Conservation (phyloP, 805 yeast species). For the Saccharomycopsis sp. region DNA sequence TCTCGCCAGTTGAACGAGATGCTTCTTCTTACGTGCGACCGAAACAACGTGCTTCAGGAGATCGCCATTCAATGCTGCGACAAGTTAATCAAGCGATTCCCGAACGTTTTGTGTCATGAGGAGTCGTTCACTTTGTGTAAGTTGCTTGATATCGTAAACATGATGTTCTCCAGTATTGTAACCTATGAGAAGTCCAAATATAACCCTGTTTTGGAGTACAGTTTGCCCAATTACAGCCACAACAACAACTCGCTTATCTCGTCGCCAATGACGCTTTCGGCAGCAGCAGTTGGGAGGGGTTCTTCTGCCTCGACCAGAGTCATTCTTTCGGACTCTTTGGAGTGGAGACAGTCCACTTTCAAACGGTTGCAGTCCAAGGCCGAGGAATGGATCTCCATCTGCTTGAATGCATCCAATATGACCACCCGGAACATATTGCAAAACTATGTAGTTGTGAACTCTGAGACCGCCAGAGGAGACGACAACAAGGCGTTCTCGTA, state of each 20-base stretch:
- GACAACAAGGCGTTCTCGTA: slow-evolving; percentile 15
- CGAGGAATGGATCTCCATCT: slow-evolving; percentile 56
- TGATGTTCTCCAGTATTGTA: slow-evolving; percentile 69
- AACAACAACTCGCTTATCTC: slow-evolving; percentile 34
- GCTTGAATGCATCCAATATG: slow-evolving; percentile 52
- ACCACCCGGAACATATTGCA: slow-evolving; percentile 78
- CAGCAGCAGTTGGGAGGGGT: slow-evolving; percentile 21
- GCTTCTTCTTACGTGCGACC: slow-evolving; percentile 68
- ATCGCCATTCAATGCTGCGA: slow-evolving; percentile 78
- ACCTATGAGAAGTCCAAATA: slow-evolving; percentile 83
- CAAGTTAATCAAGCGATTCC: slow-evolving; percentile 54
- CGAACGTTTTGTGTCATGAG: slow-evolving; percentile 73
- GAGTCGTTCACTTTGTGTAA: slow-evolving; percentile 55
- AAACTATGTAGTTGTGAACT: slow-evolving; percentile 53
- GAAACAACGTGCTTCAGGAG: slow-evolving; percentile 66
- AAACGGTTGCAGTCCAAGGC: slow-evolving; percentile 52
- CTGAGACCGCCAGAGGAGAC: slow-evolving; percentile 10
- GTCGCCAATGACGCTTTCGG: slow-evolving; percentile 24
- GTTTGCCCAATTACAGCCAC: slow-evolving; percentile 25
- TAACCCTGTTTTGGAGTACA: slow-evolving; percentile 71
- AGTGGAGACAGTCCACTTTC: slow-evolving; percentile 68
- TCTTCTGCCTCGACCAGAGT: slow-evolving; percentile 32
- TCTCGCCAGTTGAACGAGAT: slow-evolving; percentile 56
- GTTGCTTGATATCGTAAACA: slow-evolving; percentile 69
- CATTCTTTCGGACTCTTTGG: slow-evolving; percentile 65